Evolutionary conservation across 805 yeast genomes (phyloP).

Genomic region (Nakazawaea wyomingensis): DNA sequence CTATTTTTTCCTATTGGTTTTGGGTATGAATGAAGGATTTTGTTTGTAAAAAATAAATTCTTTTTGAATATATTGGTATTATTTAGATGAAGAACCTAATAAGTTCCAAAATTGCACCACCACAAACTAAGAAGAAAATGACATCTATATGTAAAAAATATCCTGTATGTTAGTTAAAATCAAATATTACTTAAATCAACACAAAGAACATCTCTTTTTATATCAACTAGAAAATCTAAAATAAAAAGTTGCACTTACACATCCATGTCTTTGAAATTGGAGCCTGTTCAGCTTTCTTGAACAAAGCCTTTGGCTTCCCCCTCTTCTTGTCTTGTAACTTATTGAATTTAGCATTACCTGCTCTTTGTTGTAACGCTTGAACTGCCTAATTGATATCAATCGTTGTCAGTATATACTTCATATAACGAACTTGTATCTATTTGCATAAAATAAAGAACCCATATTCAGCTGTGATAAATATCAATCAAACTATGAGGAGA

Average conservation of each 20-base stretch:
- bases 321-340: conserved; percentile 65
- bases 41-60: too few relatives aligned
- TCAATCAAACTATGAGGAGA: too few relatives aligned
- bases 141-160: conserved; percentile 21
- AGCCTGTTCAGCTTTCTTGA: conserved; percentile 31
- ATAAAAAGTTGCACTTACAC: conserved; percentile 30
- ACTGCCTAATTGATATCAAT: conserved; percentile 37
- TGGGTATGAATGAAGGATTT: too few relatives aligned
- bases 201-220: too few relatives aligned
- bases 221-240: too few relatives aligned
- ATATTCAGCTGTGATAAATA: too few relatives aligned
- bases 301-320: conserved; percentile 59
- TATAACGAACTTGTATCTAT: too few relatives aligned
- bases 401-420: neutral
- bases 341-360: conserved; percentile 81
- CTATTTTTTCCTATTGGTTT: too few relatives aligned
- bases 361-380: conserved; percentile 84
- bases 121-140: conserved; percentile 61
- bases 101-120: conserved; percentile 77
- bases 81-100: conserved; percentile 50
- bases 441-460: too few relatives aligned
- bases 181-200: too few relatives aligned
- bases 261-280: conserved; percentile 68
- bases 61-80: too few relatives aligned
- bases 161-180: too few relatives aligned